Base-by-base conservation (phyloP, 1,284 basidiomycete species). In the Malassezia dermatis region DNA sequence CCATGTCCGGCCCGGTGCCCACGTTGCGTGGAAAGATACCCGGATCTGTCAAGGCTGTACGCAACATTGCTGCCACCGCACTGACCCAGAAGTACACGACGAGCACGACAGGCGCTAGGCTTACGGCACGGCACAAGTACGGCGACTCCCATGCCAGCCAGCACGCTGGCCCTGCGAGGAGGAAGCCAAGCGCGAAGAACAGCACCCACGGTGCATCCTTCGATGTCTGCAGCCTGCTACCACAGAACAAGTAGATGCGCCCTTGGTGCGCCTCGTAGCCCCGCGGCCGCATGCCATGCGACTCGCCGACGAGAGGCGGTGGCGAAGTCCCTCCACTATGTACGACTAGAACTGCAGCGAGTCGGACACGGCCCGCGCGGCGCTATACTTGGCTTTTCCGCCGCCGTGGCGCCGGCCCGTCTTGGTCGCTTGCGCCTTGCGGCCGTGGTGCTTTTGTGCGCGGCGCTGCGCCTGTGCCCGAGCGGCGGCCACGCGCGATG, bases 361-460 rank as follows among this genome's bases (percentile, higher is more conserved):
- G 15, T 57, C 55, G 30, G 30, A 12, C 24, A 57, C 49, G 23
- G 27, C 26, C 19, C 47, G 49, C 4, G 24, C 11, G 28, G 17
- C 24, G 42, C 46, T 57, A 26, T 51, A 31, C 59, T 67, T 67
- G 34, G 64, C 60, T 51, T 75, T 59, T 81, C 87, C 49, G 85
- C 87, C 60, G 84, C 90, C 89, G 71, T 62, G 84, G 77, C 54
- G 48, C 43, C 65, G 58, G 55, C 56, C 54, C 48, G 51, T 56
- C 34, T 48, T 70, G 51, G 62, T 65, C 8, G 64, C 58, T 27
- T 64, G 61, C 0, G 63, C 45, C 32, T 56, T 63, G 42, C 60
- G 51, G 12, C 66, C 65, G 49, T 67, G 65, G 41, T 66, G 62
- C 48, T 68, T 67, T 40, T 60, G 55, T 0, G 56, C 50, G 23